Evolutionary conservation across 306 rosid species (phyloP).

Genomic region (Comarum palustre): DNA sequence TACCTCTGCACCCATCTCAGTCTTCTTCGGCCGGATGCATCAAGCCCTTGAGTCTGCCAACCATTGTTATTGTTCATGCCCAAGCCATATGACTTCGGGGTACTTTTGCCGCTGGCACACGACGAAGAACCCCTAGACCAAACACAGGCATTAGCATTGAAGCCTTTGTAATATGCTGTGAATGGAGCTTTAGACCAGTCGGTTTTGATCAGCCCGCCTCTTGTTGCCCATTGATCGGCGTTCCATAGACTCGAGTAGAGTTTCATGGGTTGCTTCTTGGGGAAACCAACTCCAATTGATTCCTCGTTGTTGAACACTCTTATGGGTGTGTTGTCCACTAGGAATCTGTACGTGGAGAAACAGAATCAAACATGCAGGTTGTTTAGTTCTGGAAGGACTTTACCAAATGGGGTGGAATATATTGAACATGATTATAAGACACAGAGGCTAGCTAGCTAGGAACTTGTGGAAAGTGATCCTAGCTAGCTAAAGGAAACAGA

Average conservation of each 20-base stretch:
- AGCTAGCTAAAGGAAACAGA: not conserved
- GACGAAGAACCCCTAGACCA: constrained; percentile 11
- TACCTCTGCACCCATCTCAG: constrained; percentile 34
- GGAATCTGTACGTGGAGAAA: constrained; percentile 14
- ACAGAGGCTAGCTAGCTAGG: not conserved
- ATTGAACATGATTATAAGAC: not conserved
- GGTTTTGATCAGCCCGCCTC: constrained; percentile 34
- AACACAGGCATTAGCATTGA: constrained; percentile 24
- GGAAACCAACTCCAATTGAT: constrained; percentile 28
- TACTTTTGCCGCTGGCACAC: not conserved
- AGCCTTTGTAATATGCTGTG: constrained; percentile 30
- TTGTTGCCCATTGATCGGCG: constrained; percentile 40
- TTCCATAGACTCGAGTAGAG: constrained; percentile 38
- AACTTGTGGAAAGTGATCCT: not conserved
- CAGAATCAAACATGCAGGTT: not conserved
- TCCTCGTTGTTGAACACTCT: constrained; percentile 36
- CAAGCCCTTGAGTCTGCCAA: constrained; percentile 28
- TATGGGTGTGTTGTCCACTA: constrained; percentile 31
- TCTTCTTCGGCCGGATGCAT: constrained; percentile 18
- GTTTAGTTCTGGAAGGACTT: not conserved
- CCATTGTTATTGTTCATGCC: not conserved
- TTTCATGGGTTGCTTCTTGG: constrained; percentile 35
- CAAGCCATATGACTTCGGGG: not conserved
- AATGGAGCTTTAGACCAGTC: constrained; percentile 45
- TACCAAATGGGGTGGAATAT: not conserved